Base-by-base conservation (phyloP, 2,329 filamentous ascomycete genomes). In the Sclerotinia subarctica region DNA sequence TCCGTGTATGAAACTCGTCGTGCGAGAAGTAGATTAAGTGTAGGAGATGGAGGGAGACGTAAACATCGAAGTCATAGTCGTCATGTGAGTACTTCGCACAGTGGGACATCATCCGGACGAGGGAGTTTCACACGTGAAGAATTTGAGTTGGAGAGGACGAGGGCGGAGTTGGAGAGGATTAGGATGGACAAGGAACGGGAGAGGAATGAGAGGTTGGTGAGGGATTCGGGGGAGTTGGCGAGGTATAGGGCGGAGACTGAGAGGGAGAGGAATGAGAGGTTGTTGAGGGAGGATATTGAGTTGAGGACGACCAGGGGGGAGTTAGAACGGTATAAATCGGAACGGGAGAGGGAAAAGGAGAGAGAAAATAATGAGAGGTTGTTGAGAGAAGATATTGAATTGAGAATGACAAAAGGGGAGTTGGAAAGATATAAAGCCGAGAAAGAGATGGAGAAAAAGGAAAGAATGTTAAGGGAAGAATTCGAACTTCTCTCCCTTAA, bases 131-230 rank as follows among this genome's bases (percentile, higher is more conserved):
- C 56, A 66, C 77, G 79, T 66, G 76, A 79, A 63, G 72, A 78
- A 52, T 71, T 78, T 62, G 75, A 80, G 66, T 64, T 76, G 59
- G 79, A 82, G 75, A 79, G 82, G 32, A 77, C 85, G 21, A 78
- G 80, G 64, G 81, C 84, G 70, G 74, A 75, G 62, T 80, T 82
- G 69, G 81, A 76, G 52, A 79, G 82, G 63, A 81, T 84, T 67
- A 69, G 74, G 21, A 79, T 82, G 70, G 81, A 84, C 71, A 68
- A 70, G 46, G 66, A 70, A 7, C 19, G 63, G 1, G 78, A 80
- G 66, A 81, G 83, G 2, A 46, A 38, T 78, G 81, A 66, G 81
- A 85, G 70, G 78, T 80, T 19, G 82, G 89, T 57, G 80, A 79
- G 70, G 82, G 58, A 60, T 26, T 42, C 38, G 0, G 54, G 46